phyloP scores from a whole-genome alignment of 2,329 filamentous ascomycete genomes.

The Fonsecaea multimorphosa region DNA sequence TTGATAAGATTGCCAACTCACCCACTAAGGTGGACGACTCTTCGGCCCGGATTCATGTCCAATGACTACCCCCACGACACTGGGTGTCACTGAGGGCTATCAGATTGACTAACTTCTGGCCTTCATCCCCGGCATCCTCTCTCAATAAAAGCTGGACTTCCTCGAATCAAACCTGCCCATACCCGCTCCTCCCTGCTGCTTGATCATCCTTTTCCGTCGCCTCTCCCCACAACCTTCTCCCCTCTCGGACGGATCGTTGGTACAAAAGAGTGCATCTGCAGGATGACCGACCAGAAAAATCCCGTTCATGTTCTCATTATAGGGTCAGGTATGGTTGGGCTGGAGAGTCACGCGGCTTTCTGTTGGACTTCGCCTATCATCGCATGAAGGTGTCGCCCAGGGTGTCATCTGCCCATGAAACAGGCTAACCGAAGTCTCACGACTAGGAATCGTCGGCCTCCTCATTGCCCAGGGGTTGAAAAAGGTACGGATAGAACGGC shows the following conservation, averaged over 20 bases:
- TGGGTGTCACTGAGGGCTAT: background rate
- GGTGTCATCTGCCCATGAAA: background rate
- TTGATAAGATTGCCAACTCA: background rate
- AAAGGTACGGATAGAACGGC: slow-evolving; percentile 25
- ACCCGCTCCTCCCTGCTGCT: background rate
- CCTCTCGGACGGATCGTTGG: background rate
- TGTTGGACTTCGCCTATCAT: background rate
- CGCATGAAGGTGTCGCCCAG: background rate
- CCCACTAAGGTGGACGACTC: background rate
- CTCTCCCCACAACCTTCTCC: background rate
- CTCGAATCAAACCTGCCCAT: background rate
- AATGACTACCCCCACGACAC: background rate
- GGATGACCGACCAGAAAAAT: slow-evolving; percentile 13
- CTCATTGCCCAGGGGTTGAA: slow-evolving; percentile 36
- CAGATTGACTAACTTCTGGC: background rate
- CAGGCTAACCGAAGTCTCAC: background rate
- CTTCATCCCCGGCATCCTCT: background rate
- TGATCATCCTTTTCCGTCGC: background rate
- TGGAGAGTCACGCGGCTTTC: background rate
- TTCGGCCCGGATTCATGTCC: background rate
- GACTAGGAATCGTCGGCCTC: slow-evolving; percentile 36
- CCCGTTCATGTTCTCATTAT: slow-evolving; percentile 29
- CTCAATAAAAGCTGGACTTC: background rate
- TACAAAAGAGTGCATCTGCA: background rate
- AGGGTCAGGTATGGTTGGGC: slow-evolving; percentile 27